phyloP scores from a whole-genome alignment of 352 stramenopile species.

The Globisporangium cederbergense region DNA sequence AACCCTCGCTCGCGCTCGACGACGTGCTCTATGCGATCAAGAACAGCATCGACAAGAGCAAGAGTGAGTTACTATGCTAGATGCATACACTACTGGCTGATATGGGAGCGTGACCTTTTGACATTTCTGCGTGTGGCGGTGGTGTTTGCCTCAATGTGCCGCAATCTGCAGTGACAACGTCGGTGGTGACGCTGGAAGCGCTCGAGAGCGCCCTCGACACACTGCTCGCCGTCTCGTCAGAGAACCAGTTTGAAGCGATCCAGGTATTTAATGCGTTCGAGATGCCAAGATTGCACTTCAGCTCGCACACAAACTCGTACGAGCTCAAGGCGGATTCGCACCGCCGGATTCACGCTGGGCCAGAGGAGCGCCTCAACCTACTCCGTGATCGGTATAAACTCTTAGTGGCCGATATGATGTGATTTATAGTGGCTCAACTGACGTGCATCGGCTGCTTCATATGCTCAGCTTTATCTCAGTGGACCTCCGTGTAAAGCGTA shows the following conservation, averaged over 20 bases:
- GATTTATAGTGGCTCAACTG: too few species aligned
- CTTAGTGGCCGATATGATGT: background rate
- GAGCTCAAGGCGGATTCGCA: slow-evolving; percentile 61
- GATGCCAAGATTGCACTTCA: slow-evolving; percentile 61
- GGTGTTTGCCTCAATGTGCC: background rate
- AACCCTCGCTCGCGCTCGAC: slow-evolving; percentile 71
- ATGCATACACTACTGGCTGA: background rate
- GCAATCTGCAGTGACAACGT: slow-evolving; percentile 58
- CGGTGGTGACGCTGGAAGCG: slow-evolving; percentile 78
- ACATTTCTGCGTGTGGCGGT: background rate
- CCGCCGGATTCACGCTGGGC: slow-evolving; percentile 50
- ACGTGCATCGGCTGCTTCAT: background rate
- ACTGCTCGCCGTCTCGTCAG: slow-evolving; percentile 67
- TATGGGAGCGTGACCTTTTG: background rate
- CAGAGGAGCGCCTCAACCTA: slow-evolving; percentile 59
- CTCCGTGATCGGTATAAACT: slow-evolving; percentile 48
- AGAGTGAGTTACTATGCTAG: slow-evolving; percentile 42
- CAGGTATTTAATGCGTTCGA: slow-evolving; percentile 84
- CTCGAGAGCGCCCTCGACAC: slow-evolving; percentile 82
- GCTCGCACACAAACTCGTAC: slow-evolving; percentile 61
- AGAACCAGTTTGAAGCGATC: slow-evolving; percentile 82
- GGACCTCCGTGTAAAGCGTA: slow-evolving; percentile 73
- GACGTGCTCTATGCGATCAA: slow-evolving; percentile 86
- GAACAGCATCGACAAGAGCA: slow-evolving; percentile 88
- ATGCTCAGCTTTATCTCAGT: slow-evolving; percentile 50